A percentile compares a stretch with the other conserved stretches of the same genome.
Conservation (phyloP, 2,329 filamentous ascomycete species). For the Helotiales sp. region DNA sequence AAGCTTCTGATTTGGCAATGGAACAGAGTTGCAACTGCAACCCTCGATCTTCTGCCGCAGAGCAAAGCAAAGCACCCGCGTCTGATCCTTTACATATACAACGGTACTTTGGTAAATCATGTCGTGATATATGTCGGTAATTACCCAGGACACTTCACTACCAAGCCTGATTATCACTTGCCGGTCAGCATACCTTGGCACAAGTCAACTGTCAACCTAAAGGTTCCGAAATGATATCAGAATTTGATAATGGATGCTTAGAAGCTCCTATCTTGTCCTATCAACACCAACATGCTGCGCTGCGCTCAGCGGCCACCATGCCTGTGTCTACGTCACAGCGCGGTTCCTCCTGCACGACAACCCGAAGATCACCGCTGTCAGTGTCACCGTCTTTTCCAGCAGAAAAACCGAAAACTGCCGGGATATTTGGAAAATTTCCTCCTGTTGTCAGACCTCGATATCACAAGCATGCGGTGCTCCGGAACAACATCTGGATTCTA, state of each 20-base stretch:
- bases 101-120: neutral
- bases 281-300: neutral
- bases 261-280: neutral
- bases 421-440: neutral
- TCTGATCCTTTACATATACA: neutral
- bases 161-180: too few relatives aligned
- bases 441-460: neutral
- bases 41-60: neutral
- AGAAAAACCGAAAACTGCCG: conserved; percentile 3
- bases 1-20: conserved; percentile 7
- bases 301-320: neutral
- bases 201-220: neutral
- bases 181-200: neutral
- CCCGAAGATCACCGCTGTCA: conserved; percentile 17
- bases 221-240: neutral
- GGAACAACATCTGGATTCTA: neutral
- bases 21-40: neutral
- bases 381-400: neutral
- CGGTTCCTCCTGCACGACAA: conserved; percentile 6
- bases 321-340: conserved; percentile 12
- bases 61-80: neutral
- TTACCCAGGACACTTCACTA: neutral
- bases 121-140: neutral
- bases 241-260: neutral
- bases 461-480: neutral